Percentiles rank a stretch among this genome's conserved stretches.
Evolutionary conservation across 2,329 filamentous ascomycete species (phyloP).

Genomic region (Aspergillus pseudonomiae): DNA sequence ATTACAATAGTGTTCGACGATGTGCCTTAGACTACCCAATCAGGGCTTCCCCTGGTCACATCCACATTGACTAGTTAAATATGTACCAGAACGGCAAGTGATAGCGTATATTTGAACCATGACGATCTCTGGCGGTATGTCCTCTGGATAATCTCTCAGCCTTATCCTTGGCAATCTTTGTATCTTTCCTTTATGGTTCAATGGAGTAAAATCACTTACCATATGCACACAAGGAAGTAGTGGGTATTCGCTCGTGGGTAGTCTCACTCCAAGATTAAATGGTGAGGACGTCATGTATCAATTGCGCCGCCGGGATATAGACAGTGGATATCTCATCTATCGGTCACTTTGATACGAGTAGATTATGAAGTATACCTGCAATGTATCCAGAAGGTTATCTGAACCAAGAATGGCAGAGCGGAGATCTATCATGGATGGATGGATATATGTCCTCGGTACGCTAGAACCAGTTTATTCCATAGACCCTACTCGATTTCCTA

Average conservation of each 20-base stretch:
- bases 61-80: neutral
- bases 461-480: neutral
- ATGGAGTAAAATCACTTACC: neutral
- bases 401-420: no score
- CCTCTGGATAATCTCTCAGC: neutral
- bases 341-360: neutral
- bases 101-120: neutral
- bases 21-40: neutral
- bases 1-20: neutral
- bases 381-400: neutral
- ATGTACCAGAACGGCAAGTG: neutral
- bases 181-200: neutral
- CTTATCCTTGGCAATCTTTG: neutral
- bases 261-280: neutral
- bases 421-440: neutral
- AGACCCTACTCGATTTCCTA: neutral
- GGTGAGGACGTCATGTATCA: neutral
- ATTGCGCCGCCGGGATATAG: neutral
- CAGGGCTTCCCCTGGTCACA: neutral
- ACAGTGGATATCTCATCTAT: no score
- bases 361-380: neutral
- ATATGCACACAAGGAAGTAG: neutral
- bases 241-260: neutral
- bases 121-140: neutral
- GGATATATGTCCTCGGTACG: no score